Evolutionary conservation across 2,329 filamentous ascomycete species (phyloP).

Genomic region (Epichloe sylvatica): DNA sequence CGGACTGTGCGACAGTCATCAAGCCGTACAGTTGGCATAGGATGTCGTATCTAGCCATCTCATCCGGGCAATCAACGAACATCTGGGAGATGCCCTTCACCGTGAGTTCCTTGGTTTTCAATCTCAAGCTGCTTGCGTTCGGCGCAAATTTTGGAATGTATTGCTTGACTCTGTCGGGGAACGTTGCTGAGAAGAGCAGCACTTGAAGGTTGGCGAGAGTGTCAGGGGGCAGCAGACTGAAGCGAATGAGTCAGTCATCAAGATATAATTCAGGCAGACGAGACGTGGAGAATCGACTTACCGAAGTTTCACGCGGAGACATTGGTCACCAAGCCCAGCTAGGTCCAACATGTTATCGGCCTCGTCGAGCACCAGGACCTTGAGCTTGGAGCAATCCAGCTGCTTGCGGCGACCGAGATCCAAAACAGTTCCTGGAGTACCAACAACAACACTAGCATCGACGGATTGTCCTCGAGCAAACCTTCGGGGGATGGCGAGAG

Average conservation of each 20-base stretch:
- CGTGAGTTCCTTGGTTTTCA: slow-evolving; percentile 82
- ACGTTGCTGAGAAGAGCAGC: slow-evolving; percentile 89
- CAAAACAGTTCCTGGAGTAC: slow-evolving; percentile 85
- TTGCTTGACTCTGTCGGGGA: slow-evolving; percentile 70
- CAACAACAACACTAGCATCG: slow-evolving; percentile 69
- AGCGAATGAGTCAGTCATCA: slow-evolving; percentile 16
- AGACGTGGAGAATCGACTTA: slow-evolving; percentile 22
- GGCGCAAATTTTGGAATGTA: slow-evolving; percentile 81
- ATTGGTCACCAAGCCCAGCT: slow-evolving; percentile 90
- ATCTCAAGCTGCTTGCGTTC: slow-evolving; percentile 70
- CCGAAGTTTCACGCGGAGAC: slow-evolving; percentile 66
- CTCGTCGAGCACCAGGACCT: slow-evolving; percentile 83
- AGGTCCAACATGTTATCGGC: slow-evolving; percentile 98
- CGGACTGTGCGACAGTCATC: slow-evolving; percentile 92
- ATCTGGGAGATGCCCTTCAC: slow-evolving; percentile 96
- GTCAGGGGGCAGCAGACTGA: slow-evolving; percentile 46
- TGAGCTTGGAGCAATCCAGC: slow-evolving; percentile 58
- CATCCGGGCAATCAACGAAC: slow-evolving; percentile 81
- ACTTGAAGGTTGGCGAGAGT: slow-evolving; percentile 48
- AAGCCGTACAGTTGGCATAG: slow-evolving; percentile 89
- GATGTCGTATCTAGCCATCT: slow-evolving; percentile 73
- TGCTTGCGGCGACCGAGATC: slow-evolving; percentile 69
- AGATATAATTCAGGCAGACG: background rate
- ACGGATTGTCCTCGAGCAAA: slow-evolving; percentile 55
- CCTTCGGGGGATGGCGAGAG: slow-evolving; percentile 65